phyloP scores from a whole-genome alignment of 2,329 filamentous ascomycete genomes.

The Botrytis fabae region DNA sequence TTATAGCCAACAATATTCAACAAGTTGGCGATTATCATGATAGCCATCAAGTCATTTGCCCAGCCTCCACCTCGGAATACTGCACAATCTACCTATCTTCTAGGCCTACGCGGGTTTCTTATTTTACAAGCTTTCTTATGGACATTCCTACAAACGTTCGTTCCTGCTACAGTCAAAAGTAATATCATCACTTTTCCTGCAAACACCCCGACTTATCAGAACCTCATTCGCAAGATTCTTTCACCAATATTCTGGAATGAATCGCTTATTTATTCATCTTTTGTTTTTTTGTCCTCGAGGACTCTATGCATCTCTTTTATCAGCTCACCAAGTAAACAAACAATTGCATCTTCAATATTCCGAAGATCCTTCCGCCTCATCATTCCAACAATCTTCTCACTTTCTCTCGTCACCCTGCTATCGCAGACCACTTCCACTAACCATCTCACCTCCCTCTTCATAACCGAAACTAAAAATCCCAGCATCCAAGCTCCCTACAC shows the following conservation, averaged over 20 bases:
- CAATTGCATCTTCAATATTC: conserved; percentile 46
- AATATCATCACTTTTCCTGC: conserved; percentile 36
- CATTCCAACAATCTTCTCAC: conserved; percentile 44
- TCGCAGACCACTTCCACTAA: conserved; percentile 40
- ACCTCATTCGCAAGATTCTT: conserved; percentile 47
- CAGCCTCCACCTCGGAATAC: neutral
- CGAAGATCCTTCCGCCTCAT: conserved; percentile 46
- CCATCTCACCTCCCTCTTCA: conserved; percentile 44
- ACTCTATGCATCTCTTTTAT: conserved; percentile 47
- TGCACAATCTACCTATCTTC: conserved; percentile 12
- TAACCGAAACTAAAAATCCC: conserved; percentile 42
- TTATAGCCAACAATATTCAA: neutral
- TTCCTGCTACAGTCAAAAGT: conserved; percentile 43
- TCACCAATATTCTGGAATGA: conserved; percentile 48
- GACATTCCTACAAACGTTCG: conserved; percentile 48
- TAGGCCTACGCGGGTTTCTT: conserved; percentile 16
- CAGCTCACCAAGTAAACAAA: conserved; percentile 39
- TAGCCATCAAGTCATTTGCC: neutral
- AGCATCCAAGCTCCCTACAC: conserved; percentile 41
- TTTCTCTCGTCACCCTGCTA: conserved; percentile 44
- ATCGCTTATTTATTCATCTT: conserved; percentile 47
- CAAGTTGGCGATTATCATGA: neutral
- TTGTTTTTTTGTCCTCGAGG: conserved; percentile 49
- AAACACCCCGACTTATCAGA: conserved; percentile 44
- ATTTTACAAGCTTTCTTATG: conserved; percentile 46